A percentile compares a stretch with the other conserved stretches of the same genome.
phyloP scores from a whole-genome alignment of 2,329 filamentous ascomycete genomes.

The Rosellinia necatrix region DNA sequence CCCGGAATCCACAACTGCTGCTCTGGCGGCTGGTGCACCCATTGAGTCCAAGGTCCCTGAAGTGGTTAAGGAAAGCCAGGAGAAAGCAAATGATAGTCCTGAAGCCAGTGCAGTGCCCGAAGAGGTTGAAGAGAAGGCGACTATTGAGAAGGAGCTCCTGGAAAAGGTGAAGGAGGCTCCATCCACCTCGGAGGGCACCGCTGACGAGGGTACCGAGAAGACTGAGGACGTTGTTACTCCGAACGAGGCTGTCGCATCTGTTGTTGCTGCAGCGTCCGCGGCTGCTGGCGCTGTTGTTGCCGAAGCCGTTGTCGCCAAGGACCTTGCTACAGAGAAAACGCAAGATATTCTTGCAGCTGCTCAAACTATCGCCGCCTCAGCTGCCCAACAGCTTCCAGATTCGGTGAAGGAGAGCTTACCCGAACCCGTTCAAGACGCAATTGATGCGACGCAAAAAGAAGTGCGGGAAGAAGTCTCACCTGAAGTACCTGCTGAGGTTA shows the following conservation, averaged over 20 bases:
- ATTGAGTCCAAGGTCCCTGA: conserved; percentile 58
- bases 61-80: conserved; percentile 73
- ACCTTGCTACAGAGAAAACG: conserved; percentile 47
- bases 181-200: conserved; percentile 60
- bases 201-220: conserved; percentile 58
- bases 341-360: conserved; percentile 44
- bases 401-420: conserved; percentile 57
- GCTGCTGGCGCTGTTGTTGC: conserved; percentile 43
- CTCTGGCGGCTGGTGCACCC: conserved; percentile 49
- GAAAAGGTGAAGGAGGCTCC: conserved; percentile 66
- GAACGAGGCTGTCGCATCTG: conserved; percentile 48
- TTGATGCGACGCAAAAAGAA: conserved; percentile 50
- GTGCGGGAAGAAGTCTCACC: conserved; percentile 52
- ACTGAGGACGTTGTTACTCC: conserved; percentile 50
- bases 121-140: conserved; percentile 72
- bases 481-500: conserved; percentile 60
- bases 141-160: conserved; percentile 72
- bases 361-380: conserved; percentile 34
- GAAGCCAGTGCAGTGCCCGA: conserved; percentile 69
- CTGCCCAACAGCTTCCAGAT: conserved; percentile 56
- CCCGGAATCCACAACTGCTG: conserved; percentile 49
- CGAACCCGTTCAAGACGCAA: conserved; percentile 53
- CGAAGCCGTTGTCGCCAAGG: conserved; percentile 47
- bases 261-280: conserved; percentile 50
- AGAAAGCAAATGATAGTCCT: conserved; percentile 65